These are phyloP conservation scores for Halophytophthora batemanensis DNA, from an alignment of 352 stramenopile species.

Conservation along the genomic window DNA sequence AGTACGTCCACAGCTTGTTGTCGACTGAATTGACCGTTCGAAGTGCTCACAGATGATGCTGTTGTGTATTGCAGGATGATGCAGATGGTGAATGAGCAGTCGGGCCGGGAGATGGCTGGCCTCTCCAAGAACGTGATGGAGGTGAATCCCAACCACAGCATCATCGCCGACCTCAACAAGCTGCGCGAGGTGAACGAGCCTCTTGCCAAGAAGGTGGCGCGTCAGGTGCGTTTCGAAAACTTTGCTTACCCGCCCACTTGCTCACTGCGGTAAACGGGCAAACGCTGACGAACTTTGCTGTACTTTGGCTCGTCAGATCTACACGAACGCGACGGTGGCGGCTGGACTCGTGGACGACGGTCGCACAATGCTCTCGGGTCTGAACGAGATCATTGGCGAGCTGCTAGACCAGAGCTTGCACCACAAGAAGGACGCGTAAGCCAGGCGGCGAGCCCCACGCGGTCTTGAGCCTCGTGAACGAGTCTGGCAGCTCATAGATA, in stretches of 20 bases:
- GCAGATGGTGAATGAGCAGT: constrained; percentile 93
- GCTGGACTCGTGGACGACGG: constrained; percentile 98
- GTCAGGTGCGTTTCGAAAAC: constrained; percentile 42
- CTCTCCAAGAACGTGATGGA: constrained; percentile 96
- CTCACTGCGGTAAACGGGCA: background rate
- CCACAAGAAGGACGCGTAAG: constrained; percentile 48
- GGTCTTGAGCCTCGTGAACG: background rate
- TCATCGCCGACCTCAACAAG: constrained; percentile 93
- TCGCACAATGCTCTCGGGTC: constrained; percentile 93
- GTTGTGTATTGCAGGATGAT: constrained; percentile 90
- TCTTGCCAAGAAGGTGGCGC: constrained; percentile 82
- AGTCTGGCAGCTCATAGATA: background rate
- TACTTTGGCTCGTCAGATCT: constrained; percentile 88
- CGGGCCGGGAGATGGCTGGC: constrained; percentile 45
- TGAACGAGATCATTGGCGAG: constrained; percentile 95
- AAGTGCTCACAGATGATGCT: constrained; percentile 5
- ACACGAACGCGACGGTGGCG: constrained; percentile 98
- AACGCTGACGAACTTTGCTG: constrained; percentile 4
- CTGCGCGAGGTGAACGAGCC: constrained; percentile 82
- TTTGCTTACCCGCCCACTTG: background rate
- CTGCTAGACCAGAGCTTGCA: constrained; percentile 68
- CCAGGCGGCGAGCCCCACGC: background rate
- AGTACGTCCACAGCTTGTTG: constrained; percentile 42
- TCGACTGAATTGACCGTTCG: background rate
- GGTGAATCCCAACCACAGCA: constrained; percentile 97